Conservation (phyloP, 768 basidiomycete genomes). For the Tulasnella sp. region DNA sequence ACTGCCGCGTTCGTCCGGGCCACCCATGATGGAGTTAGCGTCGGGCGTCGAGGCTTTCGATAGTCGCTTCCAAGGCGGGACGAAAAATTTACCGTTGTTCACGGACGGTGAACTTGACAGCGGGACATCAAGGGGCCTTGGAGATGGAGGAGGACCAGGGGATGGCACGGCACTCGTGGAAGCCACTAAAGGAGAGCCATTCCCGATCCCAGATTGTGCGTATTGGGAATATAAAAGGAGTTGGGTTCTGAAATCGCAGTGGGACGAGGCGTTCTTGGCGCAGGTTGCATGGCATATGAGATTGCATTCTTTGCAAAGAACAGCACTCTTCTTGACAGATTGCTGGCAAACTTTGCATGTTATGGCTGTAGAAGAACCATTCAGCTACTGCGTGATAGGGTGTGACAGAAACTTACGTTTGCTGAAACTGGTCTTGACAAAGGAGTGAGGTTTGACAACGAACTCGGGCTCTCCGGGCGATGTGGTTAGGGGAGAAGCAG, state of each 20-base stretch:
- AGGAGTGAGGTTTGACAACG: conserved; percentile 58
- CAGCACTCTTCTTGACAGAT: conserved; percentile 75
- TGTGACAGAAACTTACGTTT: conserved; percentile 37
- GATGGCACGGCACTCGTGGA: neutral
- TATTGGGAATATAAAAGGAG: conserved; percentile 72
- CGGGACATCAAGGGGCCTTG: neutral
- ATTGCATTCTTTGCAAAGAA: conserved; percentile 83
- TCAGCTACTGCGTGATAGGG: neutral
- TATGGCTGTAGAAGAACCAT: conserved; percentile 51
- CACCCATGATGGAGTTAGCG: neutral
- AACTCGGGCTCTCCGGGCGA: conserved; percentile 39
- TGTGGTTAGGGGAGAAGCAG: conserved; percentile 30
- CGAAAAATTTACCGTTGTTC: neutral
- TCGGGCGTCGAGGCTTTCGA: conserved; percentile 8
- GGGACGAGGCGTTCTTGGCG: conserved; percentile 60
- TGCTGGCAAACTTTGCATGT: conserved; percentile 74
- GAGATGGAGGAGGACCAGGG: conserved; percentile 7
- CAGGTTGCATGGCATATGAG: conserved; percentile 82
- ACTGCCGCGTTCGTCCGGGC: neutral
- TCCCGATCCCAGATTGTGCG: neutral
- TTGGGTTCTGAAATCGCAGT: conserved; percentile 74
- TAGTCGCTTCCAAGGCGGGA: neutral
- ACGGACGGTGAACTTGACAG: conserved; percentile 12
- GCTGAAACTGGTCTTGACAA: conserved; percentile 87
- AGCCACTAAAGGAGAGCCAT: conserved; percentile 7